Conservation (phyloP, 2,329 filamentous ascomycete genomes). For the Cladobotryum protrusum region DNA sequence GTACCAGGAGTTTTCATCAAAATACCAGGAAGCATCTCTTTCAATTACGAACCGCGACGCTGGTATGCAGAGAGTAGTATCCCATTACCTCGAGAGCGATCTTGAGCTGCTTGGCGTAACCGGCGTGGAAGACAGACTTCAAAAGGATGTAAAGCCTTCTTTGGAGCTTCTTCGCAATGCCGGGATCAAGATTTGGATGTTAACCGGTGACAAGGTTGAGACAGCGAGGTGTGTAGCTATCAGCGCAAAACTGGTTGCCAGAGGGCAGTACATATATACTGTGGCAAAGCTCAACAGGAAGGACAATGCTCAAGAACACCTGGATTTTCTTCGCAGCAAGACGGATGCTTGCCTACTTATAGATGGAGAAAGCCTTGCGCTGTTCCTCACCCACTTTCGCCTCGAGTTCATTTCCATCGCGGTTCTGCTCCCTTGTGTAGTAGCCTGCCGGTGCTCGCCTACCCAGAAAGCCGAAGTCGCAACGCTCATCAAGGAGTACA, state of each 20-base stretch:
- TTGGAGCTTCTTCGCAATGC: conserved; percentile 93
- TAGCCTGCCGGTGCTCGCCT: conserved; percentile 93
- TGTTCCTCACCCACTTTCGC: conserved; percentile 78
- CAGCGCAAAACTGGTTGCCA: conserved; percentile 84
- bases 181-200: conserved; percentile 99
- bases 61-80: conserved; percentile 73
- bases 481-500: conserved; percentile 80
- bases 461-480: conserved; percentile 96
- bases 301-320: conserved; percentile 76
- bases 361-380: conserved; percentile 81
- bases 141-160: conserved; percentile 91
- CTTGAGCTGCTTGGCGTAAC: conserved; percentile 95
- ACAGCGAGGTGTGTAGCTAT: conserved; percentile 95
- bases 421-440: conserved; percentile 81
- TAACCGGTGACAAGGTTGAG: conserved; percentile 97
- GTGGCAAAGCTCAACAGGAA: conserved; percentile 79
- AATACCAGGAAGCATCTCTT: conserved; percentile 73
- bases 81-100: conserved; percentile 76
- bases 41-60: conserved; percentile 73
- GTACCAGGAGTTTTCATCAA: conserved; percentile 71
- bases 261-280: conserved; percentile 94
- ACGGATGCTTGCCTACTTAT: conserved; percentile 84
- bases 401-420: conserved; percentile 83
- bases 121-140: conserved; percentile 94
- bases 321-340: conserved; percentile 84